Conservation (phyloP, 768 basidiomycete genomes). For the Trametes coccinea region DNA sequence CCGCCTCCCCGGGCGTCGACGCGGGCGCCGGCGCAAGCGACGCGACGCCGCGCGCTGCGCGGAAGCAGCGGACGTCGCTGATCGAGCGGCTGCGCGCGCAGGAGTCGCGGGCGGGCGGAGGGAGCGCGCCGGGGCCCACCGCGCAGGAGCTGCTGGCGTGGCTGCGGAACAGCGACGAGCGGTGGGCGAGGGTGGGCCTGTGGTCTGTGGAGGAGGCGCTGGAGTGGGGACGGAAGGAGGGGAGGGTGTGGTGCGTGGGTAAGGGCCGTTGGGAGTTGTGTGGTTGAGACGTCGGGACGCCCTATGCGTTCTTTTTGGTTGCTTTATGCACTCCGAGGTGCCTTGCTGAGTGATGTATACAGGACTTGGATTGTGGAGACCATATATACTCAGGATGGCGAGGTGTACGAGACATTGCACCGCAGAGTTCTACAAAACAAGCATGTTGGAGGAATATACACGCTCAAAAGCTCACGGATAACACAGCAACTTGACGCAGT, state of each 20-base stretch:
- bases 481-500: slow-evolving; percentile 23
- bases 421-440: too few relatives aligned
- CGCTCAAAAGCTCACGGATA: too few relatives aligned
- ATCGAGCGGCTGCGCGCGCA: slow-evolving; percentile 22
- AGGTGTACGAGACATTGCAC: too few relatives aligned
- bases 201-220: slow-evolving; percentile 68
- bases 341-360: too few relatives aligned
- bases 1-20: slow-evolving; percentile 19
- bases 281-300: slow-evolving; percentile 5
- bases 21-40: background rate
- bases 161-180: slow-evolving; percentile 53
- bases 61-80: slow-evolving; percentile 7
- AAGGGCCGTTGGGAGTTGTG: slow-evolving; percentile 38
- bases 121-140: slow-evolving; percentile 33
- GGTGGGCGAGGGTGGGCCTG: slow-evolving; percentile 64
- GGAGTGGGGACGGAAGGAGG: slow-evolving; percentile 42
- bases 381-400: too few relatives aligned
- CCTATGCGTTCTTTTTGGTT: too few relatives aligned
- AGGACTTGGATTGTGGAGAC: too few relatives aligned
- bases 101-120: background rate
- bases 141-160: slow-evolving; percentile 48
- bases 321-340: too few relatives aligned
- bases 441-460: too few relatives aligned
- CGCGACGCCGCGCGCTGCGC: slow-evolving; percentile 1
- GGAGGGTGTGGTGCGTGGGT: slow-evolving; percentile 35